A percentile compares a stretch with the other conserved stretches of the same genome.
Evolutionary conservation across 805 yeast genomes (phyloP).

Genomic region (Metschnikowia lunata): DNA sequence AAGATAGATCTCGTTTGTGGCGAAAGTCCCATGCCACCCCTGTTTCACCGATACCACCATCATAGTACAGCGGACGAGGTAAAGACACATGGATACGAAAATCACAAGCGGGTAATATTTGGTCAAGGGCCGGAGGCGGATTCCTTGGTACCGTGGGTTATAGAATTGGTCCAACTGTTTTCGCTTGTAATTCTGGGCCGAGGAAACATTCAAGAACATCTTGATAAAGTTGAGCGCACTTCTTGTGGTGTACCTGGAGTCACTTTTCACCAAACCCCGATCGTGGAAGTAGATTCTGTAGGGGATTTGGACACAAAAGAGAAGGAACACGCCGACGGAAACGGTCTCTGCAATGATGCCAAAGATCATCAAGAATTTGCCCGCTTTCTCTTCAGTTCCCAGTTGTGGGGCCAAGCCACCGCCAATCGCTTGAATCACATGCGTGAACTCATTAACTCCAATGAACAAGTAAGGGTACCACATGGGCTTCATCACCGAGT

Average conservation of each 20-base stretch:
- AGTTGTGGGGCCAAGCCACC: constrained; percentile 35
- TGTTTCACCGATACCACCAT: constrained; percentile 36
- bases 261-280: constrained; percentile 11
- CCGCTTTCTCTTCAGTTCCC: constrained; percentile 21
- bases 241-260: constrained; percentile 7
- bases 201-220: constrained; percentile 24
- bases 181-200: constrained; percentile 20
- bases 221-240: constrained; percentile 22
- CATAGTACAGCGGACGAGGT: constrained; percentile 33
- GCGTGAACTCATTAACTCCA: constrained; percentile 30
- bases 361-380: constrained; percentile 33
- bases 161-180: constrained; percentile 27
- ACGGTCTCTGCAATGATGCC: constrained; percentile 35
- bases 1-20: constrained; percentile 31
- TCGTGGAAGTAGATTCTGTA: constrained; percentile 29
- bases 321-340: constrained; percentile 28
- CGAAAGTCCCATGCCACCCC: constrained; percentile 34
- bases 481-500: constrained; percentile 36
- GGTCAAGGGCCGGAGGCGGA: constrained; percentile 25
- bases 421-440: constrained; percentile 36
- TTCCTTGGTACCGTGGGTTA: constrained; percentile 22
- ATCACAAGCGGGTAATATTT: constrained; percentile 32
- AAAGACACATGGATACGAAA: constrained; percentile 25
- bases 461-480: constrained; percentile 42
- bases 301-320: constrained; percentile 34